Conservation (phyloP, 2,329 filamentous ascomycete genomes). For the Bimuria novae-zelandiae region DNA sequence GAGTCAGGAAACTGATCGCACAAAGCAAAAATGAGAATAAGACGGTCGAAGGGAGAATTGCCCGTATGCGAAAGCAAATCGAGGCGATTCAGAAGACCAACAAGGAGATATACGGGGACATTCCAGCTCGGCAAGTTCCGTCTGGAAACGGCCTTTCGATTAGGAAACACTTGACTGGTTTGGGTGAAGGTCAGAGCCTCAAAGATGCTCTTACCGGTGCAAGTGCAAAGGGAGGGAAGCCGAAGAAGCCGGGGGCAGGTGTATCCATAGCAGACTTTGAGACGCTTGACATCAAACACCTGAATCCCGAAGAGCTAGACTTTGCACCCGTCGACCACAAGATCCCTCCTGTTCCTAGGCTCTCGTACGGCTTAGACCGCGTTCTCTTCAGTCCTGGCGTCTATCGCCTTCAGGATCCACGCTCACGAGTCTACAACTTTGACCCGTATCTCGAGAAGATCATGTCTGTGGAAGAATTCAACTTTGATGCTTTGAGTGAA, state of each 20-base stretch:
- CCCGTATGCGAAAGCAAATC: background rate
- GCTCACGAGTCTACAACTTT: constrained; percentile 91
- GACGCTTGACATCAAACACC: constrained; percentile 27
- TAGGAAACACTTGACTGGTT: background rate
- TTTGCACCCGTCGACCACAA: constrained; percentile 49
- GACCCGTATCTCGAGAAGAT: constrained; percentile 92
- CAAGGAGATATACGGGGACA: background rate
- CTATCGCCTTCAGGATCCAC: constrained; percentile 86
- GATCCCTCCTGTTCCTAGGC: constrained; percentile 61
- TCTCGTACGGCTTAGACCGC: constrained; percentile 78
- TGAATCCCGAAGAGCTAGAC: constrained; percentile 35
- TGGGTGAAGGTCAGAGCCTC: background rate
- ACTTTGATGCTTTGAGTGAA: constrained; percentile 81
- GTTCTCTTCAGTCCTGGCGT: constrained; percentile 92
- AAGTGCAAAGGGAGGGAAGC: background rate
- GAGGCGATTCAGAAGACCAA: background rate
- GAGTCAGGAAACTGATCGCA: background rate
- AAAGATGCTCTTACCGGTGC: constrained; percentile 1
- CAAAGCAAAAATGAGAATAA: background rate
- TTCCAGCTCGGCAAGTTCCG: too few species aligned
- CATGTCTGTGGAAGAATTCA: constrained; percentile 91
- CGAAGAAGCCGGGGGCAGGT: constrained; percentile 11
- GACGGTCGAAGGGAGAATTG: background rate
- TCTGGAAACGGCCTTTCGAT: background rate
- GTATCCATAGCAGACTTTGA: constrained; percentile 11